A percentile compares a stretch with the other conserved stretches of the same genome.
Evolutionary conservation across 768 basidiomycete genomes (phyloP).

Genomic region (Boletus tylopilopsis): DNA sequence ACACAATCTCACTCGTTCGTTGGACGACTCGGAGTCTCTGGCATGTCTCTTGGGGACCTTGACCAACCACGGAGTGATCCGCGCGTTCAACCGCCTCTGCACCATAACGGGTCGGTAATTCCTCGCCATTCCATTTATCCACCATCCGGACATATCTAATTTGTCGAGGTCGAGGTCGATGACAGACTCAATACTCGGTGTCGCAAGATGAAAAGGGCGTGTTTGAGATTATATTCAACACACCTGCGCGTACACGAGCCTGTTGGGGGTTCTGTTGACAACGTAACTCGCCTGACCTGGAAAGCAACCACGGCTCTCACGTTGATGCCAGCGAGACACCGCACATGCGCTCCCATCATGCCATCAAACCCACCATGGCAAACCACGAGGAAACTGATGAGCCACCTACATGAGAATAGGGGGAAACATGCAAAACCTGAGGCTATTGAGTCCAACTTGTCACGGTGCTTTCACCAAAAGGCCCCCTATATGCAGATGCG

Average conservation of each 20-base stretch:
- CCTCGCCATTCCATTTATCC: background rate
- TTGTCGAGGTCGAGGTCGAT: background rate
- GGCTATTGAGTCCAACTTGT: background rate
- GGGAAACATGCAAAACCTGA: background rate
- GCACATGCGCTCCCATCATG: background rate
- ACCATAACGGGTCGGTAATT: background rate
- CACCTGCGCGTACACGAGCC: background rate
- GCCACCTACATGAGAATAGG: too few species aligned
- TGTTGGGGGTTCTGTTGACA: background rate
- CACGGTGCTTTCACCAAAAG: background rate
- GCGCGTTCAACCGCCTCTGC: background rate
- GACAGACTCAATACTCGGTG: background rate
- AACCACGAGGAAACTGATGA: background rate
- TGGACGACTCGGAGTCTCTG: background rate
- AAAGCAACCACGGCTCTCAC: conserved; percentile 29
- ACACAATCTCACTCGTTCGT: too few species aligned
- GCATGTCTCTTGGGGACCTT: background rate
- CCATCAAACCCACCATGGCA: background rate
- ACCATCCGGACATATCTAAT: background rate
- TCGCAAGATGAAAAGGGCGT: background rate
- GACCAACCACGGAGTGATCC: background rate
- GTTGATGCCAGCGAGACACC: background rate
- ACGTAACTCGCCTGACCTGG: conserved; percentile 38
- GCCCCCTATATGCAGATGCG: too few species aligned
- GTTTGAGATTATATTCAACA: background rate